A percentile compares a stretch with the other conserved stretches of the same genome.
phyloP scores from a whole-genome alignment of 176 grass and related monocot species.

The Hyparrhenia diplandra region DNA sequence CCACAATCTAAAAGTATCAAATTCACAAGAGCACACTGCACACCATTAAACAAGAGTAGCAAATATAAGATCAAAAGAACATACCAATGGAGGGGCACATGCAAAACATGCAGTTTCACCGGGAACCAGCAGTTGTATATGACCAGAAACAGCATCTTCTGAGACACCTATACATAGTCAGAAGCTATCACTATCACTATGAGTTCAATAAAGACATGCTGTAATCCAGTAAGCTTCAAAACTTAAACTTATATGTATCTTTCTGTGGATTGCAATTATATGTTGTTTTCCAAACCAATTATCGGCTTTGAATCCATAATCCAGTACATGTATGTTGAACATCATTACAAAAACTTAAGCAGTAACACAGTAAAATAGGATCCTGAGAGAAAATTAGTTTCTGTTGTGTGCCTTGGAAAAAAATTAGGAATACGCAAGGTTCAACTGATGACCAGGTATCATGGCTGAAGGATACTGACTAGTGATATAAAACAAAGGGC shows the following conservation, averaged over 20 bases:
- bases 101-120: constrained; percentile 97
- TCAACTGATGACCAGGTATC: constrained; percentile 1
- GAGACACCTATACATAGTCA: constrained; percentile 73
- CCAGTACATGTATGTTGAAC: neutral
- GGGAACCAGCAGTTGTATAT: constrained; percentile 93
- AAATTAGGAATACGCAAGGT: neutral
- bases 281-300: neutral
- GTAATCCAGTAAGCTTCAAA: neutral
- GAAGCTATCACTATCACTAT: neutral
- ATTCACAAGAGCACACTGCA: constrained; percentile 22
- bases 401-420: neutral
- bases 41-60: constrained; percentile 24
- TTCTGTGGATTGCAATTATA: neutral
- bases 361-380: neutral
- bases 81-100: constrained; percentile 95
- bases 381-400: neutral
- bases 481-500: neutral
- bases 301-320: neutral
- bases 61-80: constrained; percentile 28
- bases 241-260: neutral
- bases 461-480: neutral
- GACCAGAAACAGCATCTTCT: constrained; percentile 97
- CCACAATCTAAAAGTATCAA: neutral
- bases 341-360: neutral
- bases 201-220: neutral